These are phyloP conservation scores for Eutrema japonicum DNA, from an alignment of 345 rosid species.

Conservation along the genomic window DNA sequence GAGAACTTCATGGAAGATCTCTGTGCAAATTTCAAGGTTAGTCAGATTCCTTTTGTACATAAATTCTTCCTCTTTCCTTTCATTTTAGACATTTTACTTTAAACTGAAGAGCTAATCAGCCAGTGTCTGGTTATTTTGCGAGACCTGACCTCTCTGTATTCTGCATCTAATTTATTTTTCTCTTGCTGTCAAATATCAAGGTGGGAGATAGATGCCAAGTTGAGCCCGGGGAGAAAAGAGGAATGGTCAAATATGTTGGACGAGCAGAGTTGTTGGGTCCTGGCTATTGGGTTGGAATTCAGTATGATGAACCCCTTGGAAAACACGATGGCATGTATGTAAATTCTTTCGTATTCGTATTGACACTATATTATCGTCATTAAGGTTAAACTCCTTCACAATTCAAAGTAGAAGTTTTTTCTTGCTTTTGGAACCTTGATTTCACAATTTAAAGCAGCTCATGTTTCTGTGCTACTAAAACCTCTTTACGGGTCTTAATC, in stretches of 20 bases:
- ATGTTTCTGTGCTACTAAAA: conserved; percentile 19
- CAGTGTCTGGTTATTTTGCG: conserved; percentile 18
- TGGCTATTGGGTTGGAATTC: conserved; percentile 94
- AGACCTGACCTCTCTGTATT: conserved; percentile 10
- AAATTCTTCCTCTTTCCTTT: background rate
- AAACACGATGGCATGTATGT: conserved; percentile 95
- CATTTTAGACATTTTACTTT: conserved; percentile 5
- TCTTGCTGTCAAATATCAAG: conserved; percentile 41
- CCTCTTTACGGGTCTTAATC: conserved; percentile 5
- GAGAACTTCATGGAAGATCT: conserved; percentile 79
- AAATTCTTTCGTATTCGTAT: background rate
- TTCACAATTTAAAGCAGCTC: background rate
- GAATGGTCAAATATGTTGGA: conserved; percentile 79
- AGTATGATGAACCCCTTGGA: conserved; percentile 93
- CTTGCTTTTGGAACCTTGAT: conserved; percentile 18
- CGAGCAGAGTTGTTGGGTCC: conserved; percentile 76
- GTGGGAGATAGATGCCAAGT: conserved; percentile 92
- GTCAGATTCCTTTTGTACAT: conserved; percentile 28
- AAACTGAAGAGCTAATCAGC: conserved; percentile 22
- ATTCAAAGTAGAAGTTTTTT: background rate
- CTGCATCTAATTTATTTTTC: conserved; percentile 10
- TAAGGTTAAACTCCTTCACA: conserved; percentile 2
- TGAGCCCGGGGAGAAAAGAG: conserved; percentile 93
- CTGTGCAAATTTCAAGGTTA: conserved; percentile 70
- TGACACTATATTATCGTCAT: background rate